Percentiles rank a stretch among this genome's conserved stretches.
These are phyloP conservation scores for Eutypa lata DNA, from an alignment of 2,329 filamentous ascomycete genomes.

Conservation along the genomic window DNA sequence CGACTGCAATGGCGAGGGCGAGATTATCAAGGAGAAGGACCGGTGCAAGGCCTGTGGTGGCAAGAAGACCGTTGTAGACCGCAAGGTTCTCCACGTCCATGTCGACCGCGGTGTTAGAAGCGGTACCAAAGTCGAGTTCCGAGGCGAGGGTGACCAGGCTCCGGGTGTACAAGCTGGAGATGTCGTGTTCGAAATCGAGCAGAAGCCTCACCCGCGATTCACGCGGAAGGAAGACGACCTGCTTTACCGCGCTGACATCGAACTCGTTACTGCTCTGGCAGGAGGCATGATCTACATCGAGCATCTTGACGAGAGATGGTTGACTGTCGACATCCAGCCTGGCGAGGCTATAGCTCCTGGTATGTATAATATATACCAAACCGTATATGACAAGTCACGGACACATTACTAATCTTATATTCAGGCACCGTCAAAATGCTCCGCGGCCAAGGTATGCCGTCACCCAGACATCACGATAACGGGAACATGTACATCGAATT, in stretches of 20 bases:
- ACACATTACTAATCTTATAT: constrained; percentile 17
- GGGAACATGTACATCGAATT: constrained; percentile 98
- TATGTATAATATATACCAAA: constrained; percentile 44
- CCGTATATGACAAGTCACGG: constrained; percentile 1
- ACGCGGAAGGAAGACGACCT: constrained; percentile 95
- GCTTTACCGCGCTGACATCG: constrained; percentile 92
- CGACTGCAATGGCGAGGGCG: constrained; percentile 95
- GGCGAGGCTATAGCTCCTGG: constrained; percentile 93
- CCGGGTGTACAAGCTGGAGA: constrained; percentile 92
- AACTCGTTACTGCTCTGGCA: constrained; percentile 89
- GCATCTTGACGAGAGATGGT: constrained; percentile 95
- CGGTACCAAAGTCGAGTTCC: constrained; percentile 96
- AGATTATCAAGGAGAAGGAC: constrained; percentile 95
- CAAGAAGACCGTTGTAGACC: constrained; percentile 97
- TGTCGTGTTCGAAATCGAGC: constrained; percentile 97
- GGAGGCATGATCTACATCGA: constrained; percentile 90
- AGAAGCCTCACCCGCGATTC: constrained; percentile 96
- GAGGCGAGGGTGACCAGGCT: constrained; percentile 92
- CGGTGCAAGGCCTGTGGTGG: constrained; percentile 94
- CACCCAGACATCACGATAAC: constrained; percentile 87
- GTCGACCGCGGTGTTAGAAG: constrained; percentile 92
- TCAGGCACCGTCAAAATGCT: constrained; percentile 89
- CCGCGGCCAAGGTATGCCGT: constrained; percentile 96
- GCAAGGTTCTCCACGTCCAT: constrained; percentile 97
- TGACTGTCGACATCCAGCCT: constrained; percentile 87